Conservation (phyloP, 768 basidiomycete species). For the Tricholoma sp. region DNA sequence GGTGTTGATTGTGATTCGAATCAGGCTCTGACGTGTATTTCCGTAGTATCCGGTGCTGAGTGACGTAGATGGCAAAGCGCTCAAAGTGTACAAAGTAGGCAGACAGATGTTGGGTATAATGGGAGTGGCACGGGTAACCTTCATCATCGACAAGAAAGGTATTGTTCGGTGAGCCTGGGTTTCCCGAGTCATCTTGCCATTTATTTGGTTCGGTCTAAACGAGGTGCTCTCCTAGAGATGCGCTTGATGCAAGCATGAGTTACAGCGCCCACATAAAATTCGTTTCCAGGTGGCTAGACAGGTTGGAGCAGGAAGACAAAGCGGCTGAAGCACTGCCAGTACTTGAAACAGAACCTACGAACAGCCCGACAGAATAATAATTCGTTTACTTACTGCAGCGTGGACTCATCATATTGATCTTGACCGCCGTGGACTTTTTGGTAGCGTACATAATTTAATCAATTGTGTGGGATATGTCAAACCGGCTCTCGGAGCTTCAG, state of each 20-base stretch:
- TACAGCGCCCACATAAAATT: conserved; percentile 67
- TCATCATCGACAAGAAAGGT: conserved; percentile 71
- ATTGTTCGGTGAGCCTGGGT: conserved; percentile 53
- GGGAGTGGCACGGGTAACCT: conserved; percentile 60
- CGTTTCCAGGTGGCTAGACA: conserved; percentile 61
- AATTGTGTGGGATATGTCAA: no score
- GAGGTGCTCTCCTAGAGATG: conserved; percentile 36
- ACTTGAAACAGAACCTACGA: neutral
- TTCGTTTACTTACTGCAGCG: neutral
- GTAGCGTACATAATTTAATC: neutral
- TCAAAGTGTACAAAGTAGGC: conserved; percentile 62
- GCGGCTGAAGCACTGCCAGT: neutral
- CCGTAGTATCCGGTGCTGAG: conserved; percentile 76
- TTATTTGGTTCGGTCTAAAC: no score
- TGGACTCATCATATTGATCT: neutral
- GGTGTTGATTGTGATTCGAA: neutral
- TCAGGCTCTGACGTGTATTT: neutral
- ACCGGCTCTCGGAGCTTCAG: no score
- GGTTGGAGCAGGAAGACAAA: conserved; percentile 15
- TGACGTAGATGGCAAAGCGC: conserved; percentile 56
- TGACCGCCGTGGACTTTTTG: neutral
- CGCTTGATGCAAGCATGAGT: conserved; percentile 55
- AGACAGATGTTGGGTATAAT: conserved; percentile 63
- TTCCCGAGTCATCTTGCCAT: no score
- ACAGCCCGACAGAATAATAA: neutral